Percentiles rank a stretch among this genome's conserved stretches.
Conservation (phyloP, 2,329 filamentous ascomycete species). For the Fusarium pseudocircinatum region DNA sequence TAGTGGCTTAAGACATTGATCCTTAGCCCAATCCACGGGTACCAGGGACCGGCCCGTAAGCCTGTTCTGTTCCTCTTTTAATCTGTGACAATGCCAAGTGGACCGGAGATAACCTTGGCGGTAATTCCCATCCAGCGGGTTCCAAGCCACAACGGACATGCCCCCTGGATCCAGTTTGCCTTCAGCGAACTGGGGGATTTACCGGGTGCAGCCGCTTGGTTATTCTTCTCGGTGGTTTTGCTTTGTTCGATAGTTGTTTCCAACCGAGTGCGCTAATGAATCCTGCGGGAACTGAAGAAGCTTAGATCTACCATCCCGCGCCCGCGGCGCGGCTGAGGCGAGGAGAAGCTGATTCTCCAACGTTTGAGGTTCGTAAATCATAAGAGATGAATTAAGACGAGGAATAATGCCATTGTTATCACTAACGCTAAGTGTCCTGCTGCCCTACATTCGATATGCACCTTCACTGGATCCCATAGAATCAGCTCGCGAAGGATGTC, state of each 20-base stretch:
- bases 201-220: not conserved
- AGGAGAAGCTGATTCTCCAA: not conserved
- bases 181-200: not conserved
- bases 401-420: not conserved
- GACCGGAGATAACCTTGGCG: not conserved
- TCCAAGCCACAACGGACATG: not conserved
- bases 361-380: not conserved
- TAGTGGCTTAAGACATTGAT: not conserved
- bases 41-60: constrained; percentile 11
- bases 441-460: constrained; percentile 22
- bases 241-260: not conserved
- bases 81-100: not conserved
- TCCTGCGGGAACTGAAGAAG: not conserved
- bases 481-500: constrained; percentile 19
- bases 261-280: not conserved
- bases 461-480: constrained; percentile 32
- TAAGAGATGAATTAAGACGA: not conserved
- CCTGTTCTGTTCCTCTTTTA: not conserved
- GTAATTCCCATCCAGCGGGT: not conserved
- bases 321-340: not conserved
- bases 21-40: not conserved
- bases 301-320: not conserved
- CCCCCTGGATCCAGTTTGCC: not conserved
- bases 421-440: too few species aligned
- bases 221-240: not conserved